phyloP scores from a whole-genome alignment of 768 basidiomycete species.

The Lactarius indigo region DNA sequence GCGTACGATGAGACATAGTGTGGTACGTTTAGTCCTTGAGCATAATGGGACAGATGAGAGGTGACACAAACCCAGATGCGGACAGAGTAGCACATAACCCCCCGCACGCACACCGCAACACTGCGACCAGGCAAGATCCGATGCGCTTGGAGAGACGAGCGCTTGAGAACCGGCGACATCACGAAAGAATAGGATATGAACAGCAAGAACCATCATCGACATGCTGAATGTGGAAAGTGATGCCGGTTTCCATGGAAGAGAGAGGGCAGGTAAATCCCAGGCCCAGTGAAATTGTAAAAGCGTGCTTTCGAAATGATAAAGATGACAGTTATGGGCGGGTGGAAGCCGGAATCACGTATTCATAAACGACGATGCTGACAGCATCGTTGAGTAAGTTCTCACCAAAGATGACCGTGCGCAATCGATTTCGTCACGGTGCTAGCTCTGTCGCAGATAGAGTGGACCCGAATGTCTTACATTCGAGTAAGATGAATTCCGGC shows the following conservation, averaged over 20 bases:
- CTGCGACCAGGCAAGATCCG: constrained; percentile 93
- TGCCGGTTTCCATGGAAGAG: constrained; percentile 90
- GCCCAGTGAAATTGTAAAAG: constrained; percentile 87
- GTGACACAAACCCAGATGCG: constrained; percentile 95
- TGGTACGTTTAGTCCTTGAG: constrained; percentile 99
- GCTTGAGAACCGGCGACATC: constrained; percentile 91
- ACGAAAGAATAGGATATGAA: constrained; percentile 77
- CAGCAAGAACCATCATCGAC: constrained; percentile 91
- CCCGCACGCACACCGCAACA: constrained; percentile 70
- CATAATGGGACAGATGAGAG: constrained; percentile 98
- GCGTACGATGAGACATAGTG: constrained; percentile 95
- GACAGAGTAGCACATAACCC: constrained; percentile 78
- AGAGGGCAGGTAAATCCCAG: constrained; percentile 77
- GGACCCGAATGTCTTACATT: constrained; percentile 94
- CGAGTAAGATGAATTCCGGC: constrained; percentile 80
- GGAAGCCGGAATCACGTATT: constrained; percentile 56
- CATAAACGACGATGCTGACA: constrained; percentile 99
- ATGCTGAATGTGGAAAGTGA: constrained; percentile 86
- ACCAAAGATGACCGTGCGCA: constrained; percentile 96
- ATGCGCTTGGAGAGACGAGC: constrained; percentile 84
- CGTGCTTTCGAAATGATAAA: constrained; percentile 51
- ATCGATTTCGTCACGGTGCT: constrained; percentile 91
- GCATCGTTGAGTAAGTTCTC: constrained; percentile 95
- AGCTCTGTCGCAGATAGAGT: constrained; percentile 97
- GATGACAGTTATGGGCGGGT: neutral